Base-by-base conservation (phyloP, 2,329 filamentous ascomycete species). In the Verticillium klebahnii region DNA sequence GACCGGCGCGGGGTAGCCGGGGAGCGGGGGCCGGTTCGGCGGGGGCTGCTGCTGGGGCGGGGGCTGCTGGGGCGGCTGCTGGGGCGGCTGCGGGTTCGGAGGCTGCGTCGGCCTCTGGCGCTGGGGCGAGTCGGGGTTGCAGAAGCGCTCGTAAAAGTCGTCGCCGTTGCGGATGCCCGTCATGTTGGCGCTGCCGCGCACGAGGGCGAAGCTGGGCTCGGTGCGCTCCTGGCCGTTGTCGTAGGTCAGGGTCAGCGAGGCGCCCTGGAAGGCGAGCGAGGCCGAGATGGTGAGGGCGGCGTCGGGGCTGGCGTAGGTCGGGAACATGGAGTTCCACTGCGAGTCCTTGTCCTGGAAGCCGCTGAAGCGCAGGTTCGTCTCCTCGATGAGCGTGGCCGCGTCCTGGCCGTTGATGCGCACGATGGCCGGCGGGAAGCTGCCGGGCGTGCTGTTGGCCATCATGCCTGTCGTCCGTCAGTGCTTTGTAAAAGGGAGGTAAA, bases 321-420 rank as follows among this genome's bases (percentile, higher is more conserved):
- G 67, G 63, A 75, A 72, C 23, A 67, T 66, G 2, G 66, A 61
- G 60, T 70, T 77, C 72, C 81, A 88, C 63, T 85, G 74, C 31
- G 84, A 84, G 72, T 87, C 85, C 1, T 76, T 76, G 65, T 87
- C 85, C 64, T 87, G 85, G 34, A 80, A 76, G 32, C 71, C 75
- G 61, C 82, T 80, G 59, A 70, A 70, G 37, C 73, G 75, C 58
- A 79, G 73, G 11, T 79, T 77, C 69, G 78, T 79, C 2, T 81
- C 74, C 52, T 80, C 73, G 19, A 87, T 73, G 63, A 77, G 82
- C 1, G 75, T 75, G 6, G 77, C 77, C 3, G 80, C 83, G 54
- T 85, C 77, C 55, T 80, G 70, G n/a, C 82, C 85, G 66, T 89
- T 84, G 69, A 89, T 87, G 62, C 79, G 71, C 1, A 74, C 72